Conservation (phyloP, 257 asterid species). For the Nicotiana paniculata region DNA sequence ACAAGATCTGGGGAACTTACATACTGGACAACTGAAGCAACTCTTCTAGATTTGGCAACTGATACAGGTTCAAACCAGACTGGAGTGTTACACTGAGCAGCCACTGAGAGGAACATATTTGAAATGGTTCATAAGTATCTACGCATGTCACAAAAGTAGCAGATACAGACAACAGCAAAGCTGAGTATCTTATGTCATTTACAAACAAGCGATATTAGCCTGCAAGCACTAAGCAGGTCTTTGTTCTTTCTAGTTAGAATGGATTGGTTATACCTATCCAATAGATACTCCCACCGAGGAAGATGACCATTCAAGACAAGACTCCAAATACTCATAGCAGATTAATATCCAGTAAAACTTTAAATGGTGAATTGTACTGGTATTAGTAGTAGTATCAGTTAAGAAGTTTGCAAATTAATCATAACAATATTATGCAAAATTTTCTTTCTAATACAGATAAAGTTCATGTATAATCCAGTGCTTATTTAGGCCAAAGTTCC, state of each 20-base stretch:
- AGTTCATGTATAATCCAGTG: neutral
- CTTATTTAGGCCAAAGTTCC: neutral
- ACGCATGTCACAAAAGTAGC: conserved; percentile 5
- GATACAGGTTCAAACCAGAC: conserved; percentile 99
- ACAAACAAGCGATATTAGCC: neutral
- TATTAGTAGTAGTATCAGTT: neutral
- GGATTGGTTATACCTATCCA: neutral
- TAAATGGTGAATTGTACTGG: neutral
- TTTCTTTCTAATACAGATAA: neutral
- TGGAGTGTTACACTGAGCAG: conserved; percentile 58
- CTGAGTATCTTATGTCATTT: neutral
- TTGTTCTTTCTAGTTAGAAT: neutral
- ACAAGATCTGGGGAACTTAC: conserved; percentile 41
- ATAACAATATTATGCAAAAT: neutral
- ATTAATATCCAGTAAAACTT: neutral
- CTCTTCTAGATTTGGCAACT: conserved; percentile 68
- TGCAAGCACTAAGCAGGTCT: neutral
- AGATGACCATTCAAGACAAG: neutral
- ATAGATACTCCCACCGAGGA: neutral
- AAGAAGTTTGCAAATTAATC: neutral
- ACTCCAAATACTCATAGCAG: neutral
- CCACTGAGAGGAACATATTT: conserved; percentile 45
- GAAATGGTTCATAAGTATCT: conserved; percentile 10
- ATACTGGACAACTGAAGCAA: conserved; percentile 64
- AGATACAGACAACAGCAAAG: neutral